These are phyloP conservation scores for Ambrosia hybrid DNA, from an alignment of 140 eudicot species.

Conservation along the genomic window DNA sequence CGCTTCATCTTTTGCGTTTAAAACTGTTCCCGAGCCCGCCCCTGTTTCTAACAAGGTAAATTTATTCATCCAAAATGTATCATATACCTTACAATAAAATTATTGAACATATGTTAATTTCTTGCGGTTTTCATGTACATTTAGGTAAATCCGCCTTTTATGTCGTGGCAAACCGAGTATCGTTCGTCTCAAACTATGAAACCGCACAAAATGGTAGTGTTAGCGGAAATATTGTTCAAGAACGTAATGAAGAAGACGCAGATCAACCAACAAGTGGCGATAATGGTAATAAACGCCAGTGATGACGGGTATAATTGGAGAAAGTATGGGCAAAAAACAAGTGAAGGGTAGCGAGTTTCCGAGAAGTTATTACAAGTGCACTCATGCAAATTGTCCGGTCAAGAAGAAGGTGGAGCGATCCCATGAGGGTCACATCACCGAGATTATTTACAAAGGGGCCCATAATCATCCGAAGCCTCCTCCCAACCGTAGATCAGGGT, in stretches of 20 bases:
- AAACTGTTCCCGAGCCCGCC: slow-evolving; percentile 45
- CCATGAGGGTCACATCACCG: slow-evolving; percentile 69
- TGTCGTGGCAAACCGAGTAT: slow-evolving; percentile 5
- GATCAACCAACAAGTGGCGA: slow-evolving; percentile 45
- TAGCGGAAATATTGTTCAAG: slow-evolving; percentile 23
- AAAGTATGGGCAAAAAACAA: slow-evolving; percentile 82
- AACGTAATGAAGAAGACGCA: slow-evolving; percentile 46
- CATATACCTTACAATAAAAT: not conserved
- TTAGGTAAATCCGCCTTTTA: slow-evolving; percentile 10
- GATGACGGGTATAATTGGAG: slow-evolving; percentile 83
- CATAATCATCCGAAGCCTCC: slow-evolving; percentile 77
- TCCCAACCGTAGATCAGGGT: slow-evolving; percentile 49
- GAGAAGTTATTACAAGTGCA: slow-evolving; percentile 79
- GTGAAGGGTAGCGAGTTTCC: slow-evolving; percentile 85
- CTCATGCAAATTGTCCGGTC: slow-evolving; percentile 63
- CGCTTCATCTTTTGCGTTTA: slow-evolving; percentile 61
- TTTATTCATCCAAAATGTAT: not conserved
- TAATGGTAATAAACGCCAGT: slow-evolving; percentile 29
- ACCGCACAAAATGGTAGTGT: slow-evolving; percentile 15
- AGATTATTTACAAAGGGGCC: slow-evolving; percentile 70
- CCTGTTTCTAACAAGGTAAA: slow-evolving; percentile 21
- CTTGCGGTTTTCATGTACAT: slow-evolving; percentile 8
- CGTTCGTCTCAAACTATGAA: not conserved
- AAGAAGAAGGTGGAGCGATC: slow-evolving; percentile 82
- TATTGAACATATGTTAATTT: not conserved